Base-by-base conservation (phyloP, 495 filamentous ascomycete genomes). In the Usnea hakonensis region DNA sequence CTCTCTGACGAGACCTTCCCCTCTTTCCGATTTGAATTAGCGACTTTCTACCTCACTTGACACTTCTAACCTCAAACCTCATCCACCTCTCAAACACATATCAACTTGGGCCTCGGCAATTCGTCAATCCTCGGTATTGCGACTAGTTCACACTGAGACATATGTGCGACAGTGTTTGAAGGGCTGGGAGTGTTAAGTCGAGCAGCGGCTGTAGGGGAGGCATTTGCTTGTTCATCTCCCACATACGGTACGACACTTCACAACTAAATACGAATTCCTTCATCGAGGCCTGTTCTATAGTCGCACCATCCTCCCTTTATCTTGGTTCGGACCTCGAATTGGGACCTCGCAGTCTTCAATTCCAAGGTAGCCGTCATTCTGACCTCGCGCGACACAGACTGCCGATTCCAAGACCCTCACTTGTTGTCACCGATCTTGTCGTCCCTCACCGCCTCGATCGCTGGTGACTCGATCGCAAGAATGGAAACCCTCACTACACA, bases 151-250 rank as follows among this genome's bases (percentile, higher is more conserved):
- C 23, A 19, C 57, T 38, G 48, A 43, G 36, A 32, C 38, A 38
- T 19, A 38, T 40, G 48, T 55, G 64, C 61, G 36, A 62, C 3
- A 62, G 56, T 55, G 37, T 53, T 33, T 41, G 46, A 37, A 56
- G 48, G 44, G 37, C 50, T 44, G 41, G 58, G 46, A 59, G 56
- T 62, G 63, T 66, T 40, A 64, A 64, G 65, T 61, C 68, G 60
- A 40, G 63, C 67, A 73, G 67, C 67, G 67, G 60, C 71, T 77
- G 74, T 78, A 86, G 90, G 91, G 90, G 92, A 96, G 87, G 90
- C 92, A 96, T 97, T 97, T 75, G 86, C 69, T 97, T 96, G 92
- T 95, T 89, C 81, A 89, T 96, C 91, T 96, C 91, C 89, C 85
- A 78, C 79, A 79, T 74, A 82, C 79, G 85, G 88, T 90, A 89